Evolutionary conservation across 192 early-diverging fungal genomes (phyloP).

Genomic region (Coemansia reversa): DNA sequence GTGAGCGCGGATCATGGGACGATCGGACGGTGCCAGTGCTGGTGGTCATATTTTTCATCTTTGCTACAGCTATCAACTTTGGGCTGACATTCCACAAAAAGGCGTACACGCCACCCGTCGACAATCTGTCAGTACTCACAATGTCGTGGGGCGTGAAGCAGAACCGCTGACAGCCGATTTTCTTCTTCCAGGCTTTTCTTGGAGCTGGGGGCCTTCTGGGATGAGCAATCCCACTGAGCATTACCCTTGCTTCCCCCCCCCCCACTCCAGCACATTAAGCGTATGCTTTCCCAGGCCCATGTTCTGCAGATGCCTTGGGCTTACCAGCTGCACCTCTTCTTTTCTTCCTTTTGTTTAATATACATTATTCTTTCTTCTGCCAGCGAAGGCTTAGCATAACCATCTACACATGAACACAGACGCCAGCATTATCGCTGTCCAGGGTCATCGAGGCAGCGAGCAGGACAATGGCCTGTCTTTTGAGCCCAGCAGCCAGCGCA

Average conservation of each 20-base stretch:
- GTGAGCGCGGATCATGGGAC: conserved; percentile 54
- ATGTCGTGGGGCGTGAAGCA: conserved; percentile 53
- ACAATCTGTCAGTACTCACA: conserved; percentile 56
- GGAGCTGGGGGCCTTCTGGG: background rate
- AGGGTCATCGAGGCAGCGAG: conserved; percentile 36
- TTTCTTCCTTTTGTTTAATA: background rate
- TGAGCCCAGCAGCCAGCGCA: background rate
- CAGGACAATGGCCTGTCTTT: conserved; percentile 8
- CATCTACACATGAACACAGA: conserved; percentile 34
- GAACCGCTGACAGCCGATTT: background rate
- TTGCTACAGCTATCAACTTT: conserved; percentile 56
- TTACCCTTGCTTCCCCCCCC: background rate
- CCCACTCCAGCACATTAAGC: background rate
- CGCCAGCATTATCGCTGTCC: conserved; percentile 50
- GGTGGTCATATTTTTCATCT: conserved; percentile 52
- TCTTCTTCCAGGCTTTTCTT: no score
- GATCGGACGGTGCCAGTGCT: conserved; percentile 45
- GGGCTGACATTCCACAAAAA: conserved; percentile 58
- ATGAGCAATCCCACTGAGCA: background rate
- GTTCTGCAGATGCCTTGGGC: no score
- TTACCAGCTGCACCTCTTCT: background rate
- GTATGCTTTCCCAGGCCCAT: background rate
- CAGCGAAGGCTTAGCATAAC: background rate
- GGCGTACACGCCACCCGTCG: conserved; percentile 47
- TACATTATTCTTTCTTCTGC: background rate